Conservation (phyloP, 1,139 yeast species). For the Protomyces arabidopsidicola region DNA sequence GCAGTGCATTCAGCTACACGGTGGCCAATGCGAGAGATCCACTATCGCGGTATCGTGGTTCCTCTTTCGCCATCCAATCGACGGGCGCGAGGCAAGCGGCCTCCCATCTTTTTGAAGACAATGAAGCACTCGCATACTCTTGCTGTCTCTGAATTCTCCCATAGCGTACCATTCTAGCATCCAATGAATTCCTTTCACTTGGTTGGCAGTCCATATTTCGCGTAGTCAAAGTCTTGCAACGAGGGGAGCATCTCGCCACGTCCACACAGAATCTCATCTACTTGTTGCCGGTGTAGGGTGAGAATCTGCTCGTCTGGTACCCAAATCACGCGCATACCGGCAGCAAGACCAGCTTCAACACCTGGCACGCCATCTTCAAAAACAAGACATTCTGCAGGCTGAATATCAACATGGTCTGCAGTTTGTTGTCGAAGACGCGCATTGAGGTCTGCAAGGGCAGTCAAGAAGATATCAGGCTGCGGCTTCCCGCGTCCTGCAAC, state of each 20-base stretch:
- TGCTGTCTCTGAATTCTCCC: not conserved
- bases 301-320: constrained; percentile 77
- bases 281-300: constrained; percentile 46
- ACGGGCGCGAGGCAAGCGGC: not conserved
- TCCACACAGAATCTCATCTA: constrained; percentile 47
- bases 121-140: not conserved
- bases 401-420: constrained; percentile 44
- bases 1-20: constrained; percentile 2
- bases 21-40: constrained; percentile 9
- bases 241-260: constrained; percentile 4
- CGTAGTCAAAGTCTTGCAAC: constrained; percentile 14
- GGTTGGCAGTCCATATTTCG: not conserved
- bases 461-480: constrained; percentile 82
- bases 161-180: not conserved
- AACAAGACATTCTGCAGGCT: constrained; percentile 72
- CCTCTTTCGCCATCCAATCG: not conserved
- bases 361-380: constrained; percentile 96
- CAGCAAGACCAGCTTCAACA: constrained; percentile 71
- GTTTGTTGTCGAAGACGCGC: not conserved
- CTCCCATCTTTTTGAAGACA: not conserved
- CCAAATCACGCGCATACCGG: constrained; percentile 87
- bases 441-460: constrained; percentile 69
- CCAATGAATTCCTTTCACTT: not conserved
- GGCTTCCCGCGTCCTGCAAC: constrained; percentile 88
- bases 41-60: constrained; percentile 3